Conservation (phyloP, 495 filamentous ascomycete genomes). For the Immersiella caudata region DNA sequence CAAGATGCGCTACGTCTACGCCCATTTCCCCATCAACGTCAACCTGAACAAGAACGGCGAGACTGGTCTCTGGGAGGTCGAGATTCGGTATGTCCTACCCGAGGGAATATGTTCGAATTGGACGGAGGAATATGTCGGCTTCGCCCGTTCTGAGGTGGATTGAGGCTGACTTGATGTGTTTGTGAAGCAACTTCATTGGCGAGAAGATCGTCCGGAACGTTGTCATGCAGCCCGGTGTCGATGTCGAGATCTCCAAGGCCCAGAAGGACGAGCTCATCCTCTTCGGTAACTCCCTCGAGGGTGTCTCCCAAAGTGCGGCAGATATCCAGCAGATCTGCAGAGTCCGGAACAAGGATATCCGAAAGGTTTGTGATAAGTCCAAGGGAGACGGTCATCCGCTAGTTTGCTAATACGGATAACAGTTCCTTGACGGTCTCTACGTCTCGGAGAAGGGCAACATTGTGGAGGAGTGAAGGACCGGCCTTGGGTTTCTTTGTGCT, state of each 20-base stretch:
- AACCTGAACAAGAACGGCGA: constrained; percentile 96
- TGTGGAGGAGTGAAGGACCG: constrained; percentile 60
- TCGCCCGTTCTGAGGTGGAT: not conserved
- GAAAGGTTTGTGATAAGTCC: constrained; percentile 67
- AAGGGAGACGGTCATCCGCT: not conserved
- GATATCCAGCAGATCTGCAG: constrained; percentile 99
- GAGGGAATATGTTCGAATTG: constrained; percentile 2
- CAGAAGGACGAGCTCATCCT: constrained; percentile 97
- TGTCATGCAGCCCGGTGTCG: constrained; percentile 84
- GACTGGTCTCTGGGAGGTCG: constrained; percentile 84
- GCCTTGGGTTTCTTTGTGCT: constrained; percentile 54
- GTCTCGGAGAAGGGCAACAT: constrained; percentile 98
- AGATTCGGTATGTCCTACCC: constrained; percentile 84
- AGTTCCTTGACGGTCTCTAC: constrained; percentile 99
- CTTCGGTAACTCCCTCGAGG: constrained; percentile 91
- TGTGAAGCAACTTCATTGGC: constrained; percentile 90
- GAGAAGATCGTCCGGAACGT: constrained; percentile 98
- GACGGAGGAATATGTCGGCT: not conserved
- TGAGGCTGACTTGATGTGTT: constrained; percentile 35
- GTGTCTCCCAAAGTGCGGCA: constrained; percentile 94
- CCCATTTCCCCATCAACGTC: constrained; percentile 99
- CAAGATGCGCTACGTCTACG: constrained; percentile 99
- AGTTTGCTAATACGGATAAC: constrained; percentile 38
- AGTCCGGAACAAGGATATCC: constrained; percentile 99
- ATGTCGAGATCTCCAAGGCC: constrained; percentile 83